Evolutionary conservation across 306 rosid species (phyloP), one percentile per base, ranked within the genome.

Genomic region (Bauhinia variegata): DNA sequence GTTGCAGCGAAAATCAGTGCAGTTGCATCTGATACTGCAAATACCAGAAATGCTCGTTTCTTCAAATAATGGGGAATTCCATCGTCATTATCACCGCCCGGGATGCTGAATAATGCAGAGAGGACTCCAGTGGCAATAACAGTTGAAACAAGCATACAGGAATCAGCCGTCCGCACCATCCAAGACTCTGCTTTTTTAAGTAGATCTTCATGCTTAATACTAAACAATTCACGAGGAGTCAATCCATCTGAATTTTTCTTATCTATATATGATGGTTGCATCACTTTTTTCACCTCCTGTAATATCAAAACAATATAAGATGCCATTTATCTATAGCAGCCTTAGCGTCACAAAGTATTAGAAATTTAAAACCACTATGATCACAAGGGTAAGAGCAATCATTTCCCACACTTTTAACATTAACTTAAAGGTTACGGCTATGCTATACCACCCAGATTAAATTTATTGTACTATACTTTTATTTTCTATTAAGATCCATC

Each of bases 111-210:
- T 13, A 80, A 82, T 4, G 86, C 82, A 33, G 90, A 6, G n/a
- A 87, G 80, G 11, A 82, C 86, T 1, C 80, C 83, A 0, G 90
- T 82, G 0, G 87, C 58, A 0, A 85, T 85, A 2, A 87, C 52
- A 0, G 95, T 71, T 0, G 95, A 61, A 19, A 83, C 86, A 2
- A 83, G 17, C 85, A 80, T 68, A 14, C 88, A 83, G 11, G 84
- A 83, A 2, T 52, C 50, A 1, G 91, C 78, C 1, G 91, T 88
- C 55, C 55, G 0, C 38, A 73, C 63, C 91, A 83, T 88, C 95
- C 91, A 85, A 4, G 63, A 7, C 55, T 85, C 88, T 12, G 83
- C 91, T 2, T 61, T 58, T 1, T 44, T 23, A 0, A 70, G 15
- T 33, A 87, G 32, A 0, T 17, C 71, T 48, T 48, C 14, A 18